Percentiles rank a stretch among this genome's conserved stretches.
phyloP scores from a whole-genome alignment of 257 asterid genomes.

The Datura wrightii region DNA sequence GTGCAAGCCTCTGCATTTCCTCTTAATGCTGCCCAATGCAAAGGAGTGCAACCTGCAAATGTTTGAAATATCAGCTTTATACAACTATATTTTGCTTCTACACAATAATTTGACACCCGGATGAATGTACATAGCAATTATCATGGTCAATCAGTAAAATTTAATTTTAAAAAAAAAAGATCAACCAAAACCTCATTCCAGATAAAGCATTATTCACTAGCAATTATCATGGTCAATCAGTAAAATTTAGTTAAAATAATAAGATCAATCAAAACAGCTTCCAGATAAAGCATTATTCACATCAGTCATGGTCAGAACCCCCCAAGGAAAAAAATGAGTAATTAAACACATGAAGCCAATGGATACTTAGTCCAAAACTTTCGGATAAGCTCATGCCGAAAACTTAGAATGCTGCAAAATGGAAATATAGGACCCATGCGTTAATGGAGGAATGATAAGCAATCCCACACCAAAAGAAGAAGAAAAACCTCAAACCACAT shows the following conservation, averaged over 20 bases:
- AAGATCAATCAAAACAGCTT: not conserved
- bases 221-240: constrained; percentile 22
- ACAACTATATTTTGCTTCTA: not conserved
- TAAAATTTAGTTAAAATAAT: not conserved
- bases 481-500: not conserved
- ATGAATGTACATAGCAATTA: not conserved
- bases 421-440: not conserved
- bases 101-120: not conserved
- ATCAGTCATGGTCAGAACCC: constrained; percentile 10
- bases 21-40: constrained; percentile 97
- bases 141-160: constrained; percentile 20
- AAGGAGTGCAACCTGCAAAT: constrained; percentile 87
- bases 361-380: not conserved
- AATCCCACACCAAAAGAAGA: not conserved
- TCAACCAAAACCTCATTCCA: constrained; percentile 14
- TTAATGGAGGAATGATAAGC: constrained; percentile 1
- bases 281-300: constrained; percentile 1
- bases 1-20: constrained; percentile 92
- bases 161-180: not conserved
- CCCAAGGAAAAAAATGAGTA: not conserved
- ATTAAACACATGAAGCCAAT: not conserved
- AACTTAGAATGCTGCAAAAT: constrained; percentile 7
- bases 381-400: not conserved
- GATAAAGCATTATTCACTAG: not conserved
- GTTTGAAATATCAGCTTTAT: constrained; percentile 23